Evolutionary conservation across 768 basidiomycete genomes (phyloP).

Genomic region (Mycena vitilis): DNA sequence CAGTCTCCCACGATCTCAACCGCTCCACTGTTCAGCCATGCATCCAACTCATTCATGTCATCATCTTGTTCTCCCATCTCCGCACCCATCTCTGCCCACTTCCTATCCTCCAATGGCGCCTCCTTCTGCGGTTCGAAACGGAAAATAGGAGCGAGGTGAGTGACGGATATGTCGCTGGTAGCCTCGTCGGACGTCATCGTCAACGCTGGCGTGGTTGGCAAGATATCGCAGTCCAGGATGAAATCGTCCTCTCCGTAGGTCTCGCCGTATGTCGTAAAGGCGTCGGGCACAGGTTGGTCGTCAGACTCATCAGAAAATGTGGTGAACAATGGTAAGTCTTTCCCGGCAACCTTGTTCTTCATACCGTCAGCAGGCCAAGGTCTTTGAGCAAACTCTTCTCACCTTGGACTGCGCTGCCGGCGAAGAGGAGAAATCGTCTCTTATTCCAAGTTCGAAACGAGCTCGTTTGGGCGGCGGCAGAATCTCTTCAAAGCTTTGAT

Average conservation of each 20-base stretch:
- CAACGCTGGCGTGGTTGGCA: slow-evolving; percentile 38
- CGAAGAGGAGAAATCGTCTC: slow-evolving; percentile 14
- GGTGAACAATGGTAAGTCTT: slow-evolving; percentile 3
- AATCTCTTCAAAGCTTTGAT: slow-evolving; percentile 4
- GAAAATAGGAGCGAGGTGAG: slow-evolving; percentile 2
- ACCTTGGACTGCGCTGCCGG: slow-evolving; percentile 16
- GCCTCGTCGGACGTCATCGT: slow-evolving; percentile 27
- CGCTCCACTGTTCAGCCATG: slow-evolving; percentile 74
- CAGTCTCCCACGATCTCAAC: slow-evolving; percentile 58
- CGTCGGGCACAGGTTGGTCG: neutral
- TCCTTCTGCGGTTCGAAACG: neutral
- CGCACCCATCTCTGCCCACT: slow-evolving; percentile 3
- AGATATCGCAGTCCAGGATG: slow-evolving; percentile 45
- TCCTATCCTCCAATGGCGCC: neutral
- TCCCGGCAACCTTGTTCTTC: neutral
- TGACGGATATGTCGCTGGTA: slow-evolving; percentile 21
- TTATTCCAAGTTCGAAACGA: slow-evolving; percentile 13
- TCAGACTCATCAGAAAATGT: slow-evolving; percentile 17
- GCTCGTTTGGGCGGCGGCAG: slow-evolving; percentile 22
- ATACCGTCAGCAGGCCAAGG: neutral
- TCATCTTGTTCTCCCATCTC: slow-evolving; percentile 47
- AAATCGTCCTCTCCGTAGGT: slow-evolving; percentile 40
- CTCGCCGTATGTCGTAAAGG: slow-evolving; percentile 19
- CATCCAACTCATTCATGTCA: slow-evolving; percentile 74
- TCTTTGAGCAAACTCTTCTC: neutral